Percentiles rank a stretch among this genome's conserved stretches.
These are phyloP conservation scores for Alternaria tenuissima DNA, from an alignment of 2,329 filamentous ascomycete species.

Conservation along the genomic window DNA sequence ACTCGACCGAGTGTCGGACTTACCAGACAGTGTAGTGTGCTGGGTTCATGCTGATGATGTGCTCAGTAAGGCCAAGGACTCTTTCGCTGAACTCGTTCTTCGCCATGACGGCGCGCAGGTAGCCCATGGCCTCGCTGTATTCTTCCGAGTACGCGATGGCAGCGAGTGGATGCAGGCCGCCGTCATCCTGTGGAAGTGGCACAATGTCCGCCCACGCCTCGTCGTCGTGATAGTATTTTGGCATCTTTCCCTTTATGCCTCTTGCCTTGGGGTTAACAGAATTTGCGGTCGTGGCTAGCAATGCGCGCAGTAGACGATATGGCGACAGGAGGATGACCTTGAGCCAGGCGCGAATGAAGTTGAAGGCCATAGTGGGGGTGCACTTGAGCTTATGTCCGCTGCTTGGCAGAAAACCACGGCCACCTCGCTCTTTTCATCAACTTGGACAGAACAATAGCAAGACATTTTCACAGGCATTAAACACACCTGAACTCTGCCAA, in stretches of 20 bases:
- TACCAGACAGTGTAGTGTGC: slow-evolving; percentile 98
- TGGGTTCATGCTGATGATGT: slow-evolving; percentile 91
- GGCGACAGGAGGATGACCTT: slow-evolving; percentile 19
- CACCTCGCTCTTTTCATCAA: slow-evolving; percentile 18
- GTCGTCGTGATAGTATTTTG: slow-evolving; percentile 66
- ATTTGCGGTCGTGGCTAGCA: slow-evolving; percentile 8
- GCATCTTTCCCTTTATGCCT: slow-evolving; percentile 26
- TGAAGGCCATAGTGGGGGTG: slow-evolving; percentile 25
- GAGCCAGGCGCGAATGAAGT: slow-evolving; percentile 29
- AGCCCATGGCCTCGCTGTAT: slow-evolving; percentile 91
- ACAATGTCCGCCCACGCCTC: slow-evolving; percentile 84
- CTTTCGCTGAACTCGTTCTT: slow-evolving; percentile 82
- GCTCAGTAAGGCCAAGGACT: slow-evolving; percentile 81
- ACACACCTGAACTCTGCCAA: background rate
- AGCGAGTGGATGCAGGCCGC: slow-evolving; percentile 78
- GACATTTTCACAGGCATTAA: background rate
- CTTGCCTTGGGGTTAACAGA: background rate
- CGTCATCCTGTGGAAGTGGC: slow-evolving; percentile 85
- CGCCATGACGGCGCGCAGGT: slow-evolving; percentile 93
- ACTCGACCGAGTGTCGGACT: slow-evolving; percentile 24
- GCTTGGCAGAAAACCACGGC: slow-evolving; percentile 22
- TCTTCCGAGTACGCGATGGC: slow-evolving; percentile 89
- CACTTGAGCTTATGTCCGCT: slow-evolving; percentile 13
- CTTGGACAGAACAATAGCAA: slow-evolving; percentile 29
- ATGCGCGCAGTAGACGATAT: slow-evolving; percentile 18